Evolutionary conservation across 805 yeast genomes (phyloP).

Genomic region (Metschnikowia proteae): DNA sequence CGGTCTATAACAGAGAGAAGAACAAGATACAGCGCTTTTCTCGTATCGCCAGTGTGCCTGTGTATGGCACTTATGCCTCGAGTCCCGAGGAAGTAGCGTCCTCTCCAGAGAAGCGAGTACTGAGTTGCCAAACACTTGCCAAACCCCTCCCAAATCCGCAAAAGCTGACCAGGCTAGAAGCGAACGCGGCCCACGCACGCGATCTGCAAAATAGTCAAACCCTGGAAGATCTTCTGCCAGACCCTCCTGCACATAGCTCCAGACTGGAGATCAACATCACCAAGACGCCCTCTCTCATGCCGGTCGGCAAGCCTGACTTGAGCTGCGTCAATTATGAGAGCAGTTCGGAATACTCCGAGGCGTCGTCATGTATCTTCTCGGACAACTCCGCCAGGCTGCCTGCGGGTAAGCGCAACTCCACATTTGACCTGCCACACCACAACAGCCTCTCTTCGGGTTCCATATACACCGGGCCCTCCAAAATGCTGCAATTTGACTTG

Average conservation of each 20-base stretch:
- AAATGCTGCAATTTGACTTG: slow-evolving; percentile 4
- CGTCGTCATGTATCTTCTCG: neutral
- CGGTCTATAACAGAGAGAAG: slow-evolving; percentile 20
- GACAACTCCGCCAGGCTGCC: neutral
- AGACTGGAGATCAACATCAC: neutral
- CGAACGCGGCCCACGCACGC: neutral
- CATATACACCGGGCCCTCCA: neutral
- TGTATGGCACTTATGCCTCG: neutral
- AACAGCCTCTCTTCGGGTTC: neutral
- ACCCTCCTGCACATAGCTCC: neutral
- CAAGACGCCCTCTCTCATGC: neutral
- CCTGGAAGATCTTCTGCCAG: neutral
- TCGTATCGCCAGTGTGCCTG: slow-evolving; percentile 7
- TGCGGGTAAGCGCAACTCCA: neutral
- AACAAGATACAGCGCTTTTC: slow-evolving; percentile 22
- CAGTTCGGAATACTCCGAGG: neutral
- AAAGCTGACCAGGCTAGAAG: neutral
- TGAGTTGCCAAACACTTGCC: neutral
- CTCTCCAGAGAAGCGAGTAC: neutral
- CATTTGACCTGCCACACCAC: slow-evolving; percentile 1
- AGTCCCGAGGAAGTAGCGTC: neutral
- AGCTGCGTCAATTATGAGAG: neutral
- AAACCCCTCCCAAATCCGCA: neutral
- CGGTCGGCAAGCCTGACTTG: neutral
- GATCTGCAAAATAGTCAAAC: neutral